These are phyloP conservation scores for Apiotrichum siamense DNA, from an alignment of 1,284 basidiomycete genomes.

Conservation along the genomic window DNA sequence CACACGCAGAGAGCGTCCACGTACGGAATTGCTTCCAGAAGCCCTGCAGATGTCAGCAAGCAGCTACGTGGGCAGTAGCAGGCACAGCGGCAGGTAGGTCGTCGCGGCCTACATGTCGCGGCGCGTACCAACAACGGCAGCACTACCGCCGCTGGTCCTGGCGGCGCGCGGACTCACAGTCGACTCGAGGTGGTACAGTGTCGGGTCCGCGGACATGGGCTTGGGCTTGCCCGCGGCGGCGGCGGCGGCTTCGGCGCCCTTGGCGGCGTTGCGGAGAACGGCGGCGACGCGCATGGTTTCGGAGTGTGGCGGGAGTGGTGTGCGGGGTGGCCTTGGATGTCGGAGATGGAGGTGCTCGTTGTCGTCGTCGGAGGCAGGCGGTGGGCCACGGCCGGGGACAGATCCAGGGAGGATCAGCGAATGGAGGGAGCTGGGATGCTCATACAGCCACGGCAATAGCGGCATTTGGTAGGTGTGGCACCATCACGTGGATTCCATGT, in stretches of 20 bases:
- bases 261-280: constrained; percentile 31
- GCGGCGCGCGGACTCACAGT: constrained; percentile 50
- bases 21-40: constrained; percentile 92
- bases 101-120: neutral
- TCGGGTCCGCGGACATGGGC: constrained; percentile 62
- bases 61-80: too few relatives aligned
- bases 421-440: neutral
- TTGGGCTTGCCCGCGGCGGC: constrained; percentile 31
- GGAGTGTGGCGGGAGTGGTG: neutral
- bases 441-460: neutral
- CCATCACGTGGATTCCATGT: neutral
- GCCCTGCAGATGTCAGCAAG: constrained; percentile 45
- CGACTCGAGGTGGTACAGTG: constrained; percentile 77
- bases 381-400: neutral
- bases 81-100: too few relatives aligned
- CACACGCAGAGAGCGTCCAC: constrained; percentile 35
- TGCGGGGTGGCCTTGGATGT: neutral
- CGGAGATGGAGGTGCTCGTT: neutral
- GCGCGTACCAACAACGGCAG: neutral
- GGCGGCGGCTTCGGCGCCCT: constrained; percentile 27
- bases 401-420: neutral
- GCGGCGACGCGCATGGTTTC: constrained; percentile 16
- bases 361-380: neutral
- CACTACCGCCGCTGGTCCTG: neutral
- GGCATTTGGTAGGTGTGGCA: neutral